Evolutionary conservation across 2,329 filamentous ascomycete genomes (phyloP).

Genomic region (Orbilia oligospora): DNA sequence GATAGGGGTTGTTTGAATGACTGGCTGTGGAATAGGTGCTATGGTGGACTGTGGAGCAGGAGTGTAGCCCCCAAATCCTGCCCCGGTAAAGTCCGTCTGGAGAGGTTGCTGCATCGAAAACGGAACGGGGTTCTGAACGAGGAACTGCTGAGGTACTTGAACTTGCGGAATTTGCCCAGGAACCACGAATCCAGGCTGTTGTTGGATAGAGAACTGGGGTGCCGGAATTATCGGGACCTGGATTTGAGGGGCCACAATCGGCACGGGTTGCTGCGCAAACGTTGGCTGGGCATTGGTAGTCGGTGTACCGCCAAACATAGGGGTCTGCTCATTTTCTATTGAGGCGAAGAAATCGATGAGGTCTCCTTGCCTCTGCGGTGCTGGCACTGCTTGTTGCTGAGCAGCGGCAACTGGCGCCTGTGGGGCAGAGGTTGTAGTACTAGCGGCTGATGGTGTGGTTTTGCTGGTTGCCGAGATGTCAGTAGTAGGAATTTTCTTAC

Average conservation of each 20-base stretch:
- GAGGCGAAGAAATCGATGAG: constrained; percentile 96
- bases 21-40: constrained; percentile 68
- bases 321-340: constrained; percentile 88
- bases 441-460: constrained; percentile 62
- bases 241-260: constrained; percentile 66
- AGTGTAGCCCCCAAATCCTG: constrained; percentile 86
- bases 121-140: constrained; percentile 63
- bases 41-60: constrained; percentile 76
- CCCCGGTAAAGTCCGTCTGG: constrained; percentile 77
- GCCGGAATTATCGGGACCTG: constrained; percentile 60
- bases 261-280: constrained; percentile 67
- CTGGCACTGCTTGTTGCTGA: constrained; percentile 72
- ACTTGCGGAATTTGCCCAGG: constrained; percentile 63
- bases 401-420: constrained; percentile 66
- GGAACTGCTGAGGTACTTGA: constrained; percentile 57
- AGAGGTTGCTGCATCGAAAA: constrained; percentile 69
- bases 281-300: constrained; percentile 66
- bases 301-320: constrained; percentile 70
- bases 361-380: constrained; percentile 72
- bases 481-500: constrained; percentile 66
- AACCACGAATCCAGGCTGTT: constrained; percentile 65
- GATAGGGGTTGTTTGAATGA: constrained; percentile 68
- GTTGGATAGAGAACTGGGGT: constrained; percentile 63
- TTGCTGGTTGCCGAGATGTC: background rate
- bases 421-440: constrained; percentile 62